Conservation (phyloP, 1,139 yeast species). For the Saccharomyces uvarum region DNA sequence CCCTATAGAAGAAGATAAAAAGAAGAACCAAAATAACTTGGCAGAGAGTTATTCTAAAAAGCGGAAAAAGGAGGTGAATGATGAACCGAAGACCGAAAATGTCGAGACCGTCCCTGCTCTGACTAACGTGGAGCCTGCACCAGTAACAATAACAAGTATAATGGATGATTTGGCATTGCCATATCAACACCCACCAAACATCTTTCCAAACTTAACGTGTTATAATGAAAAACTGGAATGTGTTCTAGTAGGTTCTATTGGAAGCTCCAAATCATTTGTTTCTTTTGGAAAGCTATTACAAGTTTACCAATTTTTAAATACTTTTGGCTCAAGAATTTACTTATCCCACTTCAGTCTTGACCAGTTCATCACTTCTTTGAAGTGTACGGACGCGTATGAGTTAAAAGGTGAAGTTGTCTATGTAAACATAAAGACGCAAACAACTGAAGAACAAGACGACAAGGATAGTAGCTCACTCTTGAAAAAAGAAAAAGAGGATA, state of each 20-base stretch:
- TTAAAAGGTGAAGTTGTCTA: constrained; percentile 27
- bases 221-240: constrained; percentile 21
- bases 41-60: constrained; percentile 5
- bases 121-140: constrained; percentile 7
- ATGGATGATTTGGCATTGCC: constrained; percentile 34
- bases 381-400: constrained; percentile 26
- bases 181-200: constrained; percentile 19
- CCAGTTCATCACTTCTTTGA: constrained; percentile 25
- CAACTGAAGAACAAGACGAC: constrained; percentile 7
- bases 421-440: constrained; percentile 30
- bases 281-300: constrained; percentile 25
- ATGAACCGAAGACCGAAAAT: constrained; percentile 3
- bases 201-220: constrained; percentile 14
- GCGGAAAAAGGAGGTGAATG: constrained; percentile 11
- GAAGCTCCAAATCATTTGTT: constrained; percentile 8
- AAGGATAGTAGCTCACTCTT: background rate
- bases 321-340: constrained; percentile 23
- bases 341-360: constrained; percentile 27
- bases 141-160: constrained; percentile 26
- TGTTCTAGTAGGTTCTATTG: constrained; percentile 9
- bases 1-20: constrained; percentile 10
- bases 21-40: constrained; percentile 1
- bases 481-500: background rate
- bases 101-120: constrained; percentile 4
- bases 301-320: constrained; percentile 27